Conservation (phyloP, 164 flowering plant genomes). For the Magnolia changhungtana region DNA sequence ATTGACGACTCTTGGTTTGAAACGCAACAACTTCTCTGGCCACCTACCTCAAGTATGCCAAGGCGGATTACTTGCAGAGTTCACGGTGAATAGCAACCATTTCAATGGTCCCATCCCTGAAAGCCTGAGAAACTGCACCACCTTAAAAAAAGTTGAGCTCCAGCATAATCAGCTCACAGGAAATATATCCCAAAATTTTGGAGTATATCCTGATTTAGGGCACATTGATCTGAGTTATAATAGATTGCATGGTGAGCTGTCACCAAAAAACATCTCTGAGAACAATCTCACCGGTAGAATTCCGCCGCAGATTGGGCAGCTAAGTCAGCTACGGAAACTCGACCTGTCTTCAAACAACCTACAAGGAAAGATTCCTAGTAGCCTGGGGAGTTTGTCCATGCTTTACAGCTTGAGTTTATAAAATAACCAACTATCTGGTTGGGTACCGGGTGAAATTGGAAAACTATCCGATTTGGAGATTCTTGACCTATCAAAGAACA, state of each 20-base stretch:
- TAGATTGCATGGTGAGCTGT: conserved; percentile 26
- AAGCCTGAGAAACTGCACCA: conserved; percentile 7
- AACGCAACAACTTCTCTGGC: background rate
- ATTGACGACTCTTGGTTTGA: background rate
- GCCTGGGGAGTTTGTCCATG: background rate
- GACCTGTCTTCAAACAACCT: conserved; percentile 14
- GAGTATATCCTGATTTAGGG: conserved; percentile 21
- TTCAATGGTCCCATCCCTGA: conserved; percentile 4
- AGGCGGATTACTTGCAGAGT: background rate
- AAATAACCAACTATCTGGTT: background rate
- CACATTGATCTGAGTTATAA: conserved; percentile 24
- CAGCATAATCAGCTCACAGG: conserved; percentile 49
- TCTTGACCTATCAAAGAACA: conserved; percentile 4
- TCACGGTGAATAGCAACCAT: background rate
- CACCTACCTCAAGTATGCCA: background rate
- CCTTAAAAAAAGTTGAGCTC: conserved; percentile 26
- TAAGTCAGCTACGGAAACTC: conserved; percentile 2
- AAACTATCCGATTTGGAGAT: background rate
- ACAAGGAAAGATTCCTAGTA: conserved; percentile 14
- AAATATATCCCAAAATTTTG: conserved; percentile 31
- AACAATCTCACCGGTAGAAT: conserved; percentile 22
- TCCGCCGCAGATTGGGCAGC: conserved; percentile 17
- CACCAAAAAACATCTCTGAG: conserved; percentile 11
- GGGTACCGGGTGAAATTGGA: conserved; percentile 1
- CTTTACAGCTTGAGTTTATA: conserved; percentile 4